Conservation (phyloP, 768 basidiomycete genomes). For the Boletus rubescentipes region DNA sequence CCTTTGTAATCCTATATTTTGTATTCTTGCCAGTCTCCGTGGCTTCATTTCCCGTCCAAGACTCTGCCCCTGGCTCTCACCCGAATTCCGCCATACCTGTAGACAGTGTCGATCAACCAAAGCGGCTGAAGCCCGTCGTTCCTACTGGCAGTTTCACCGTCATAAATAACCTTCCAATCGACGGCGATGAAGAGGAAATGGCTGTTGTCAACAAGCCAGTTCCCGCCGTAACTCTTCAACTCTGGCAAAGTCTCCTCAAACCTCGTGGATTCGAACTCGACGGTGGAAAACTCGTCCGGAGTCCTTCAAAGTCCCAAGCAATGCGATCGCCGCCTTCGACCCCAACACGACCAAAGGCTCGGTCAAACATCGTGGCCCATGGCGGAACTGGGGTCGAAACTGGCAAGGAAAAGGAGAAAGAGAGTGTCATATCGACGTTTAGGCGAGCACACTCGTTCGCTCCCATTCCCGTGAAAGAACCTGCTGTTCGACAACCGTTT, state of each 20-base stretch:
- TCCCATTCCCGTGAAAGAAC: conserved; percentile 30
- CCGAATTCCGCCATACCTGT: conserved; percentile 11
- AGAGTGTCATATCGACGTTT: conserved; percentile 56
- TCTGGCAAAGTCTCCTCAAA: conserved; percentile 70
- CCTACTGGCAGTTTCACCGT: conserved; percentile 20
- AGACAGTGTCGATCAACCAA: conserved; percentile 18
- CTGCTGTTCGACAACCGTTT: conserved; percentile 43
- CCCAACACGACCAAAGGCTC: conserved; percentile 13
- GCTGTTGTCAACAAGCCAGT: conserved; percentile 55
- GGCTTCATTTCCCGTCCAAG: conserved; percentile 15
- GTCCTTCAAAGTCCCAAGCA: conserved; percentile 49
- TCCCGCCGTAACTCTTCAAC: conserved; percentile 59
- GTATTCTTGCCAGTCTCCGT: conserved; percentile 8
- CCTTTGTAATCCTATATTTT: neutral
- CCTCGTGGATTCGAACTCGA: conserved; percentile 65
- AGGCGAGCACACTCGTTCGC: conserved; percentile 66
- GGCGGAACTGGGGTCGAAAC: neutral
- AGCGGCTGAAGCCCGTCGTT: conserved; percentile 11
- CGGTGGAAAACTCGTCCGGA: conserved; percentile 56
- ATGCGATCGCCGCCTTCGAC: conserved; percentile 21
- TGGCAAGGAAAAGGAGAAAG: conserved; percentile 22
- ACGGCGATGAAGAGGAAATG: conserved; percentile 52
- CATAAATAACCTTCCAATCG: conserved; percentile 20
- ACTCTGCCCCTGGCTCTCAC: conserved; percentile 13
- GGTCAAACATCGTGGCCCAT: neutral